Evolutionary conservation across 306 rosid genomes (phyloP), one percentile per base, ranked within the genome.

Genomic region (Rubus idaeus): DNA sequence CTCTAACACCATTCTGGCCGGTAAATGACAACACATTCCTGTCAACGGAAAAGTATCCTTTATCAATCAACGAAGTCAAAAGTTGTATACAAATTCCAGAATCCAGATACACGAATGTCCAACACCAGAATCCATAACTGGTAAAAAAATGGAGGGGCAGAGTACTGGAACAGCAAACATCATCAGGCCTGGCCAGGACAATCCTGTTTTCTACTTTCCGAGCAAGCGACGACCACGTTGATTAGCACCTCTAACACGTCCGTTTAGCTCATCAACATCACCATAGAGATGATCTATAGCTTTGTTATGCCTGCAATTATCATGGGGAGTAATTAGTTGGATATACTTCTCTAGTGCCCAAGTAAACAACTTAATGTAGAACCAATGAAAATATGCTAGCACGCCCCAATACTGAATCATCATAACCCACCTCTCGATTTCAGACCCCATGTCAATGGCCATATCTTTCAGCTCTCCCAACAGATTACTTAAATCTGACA

Each of bases 391-490:
- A 14, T 0, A 68, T 51, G 37, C 35, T 9, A 13, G 35, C 61
- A 71, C 10, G 7, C 10, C 9, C 4, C 2, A 17, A 16, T 52
- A 62, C 49, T 40, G 35, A 16, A n/a, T 20, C 35, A 67, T 45
- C 47, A 53, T 45, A 70, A 83, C 96, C 67, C 40, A 96, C 99
- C 90, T 86, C 55, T 86, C 99, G 37, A 93, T 91, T 89, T 93
- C 98, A 9, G 88, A 80, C 39, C 99, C 98, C 99, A 96, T 96
- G 86, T 93, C 98, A 51, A 96, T 12, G 67, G 99, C 99, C 97
- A 96, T 96, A 14, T 61, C 94, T 89, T 96, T 96, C 53, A 96
- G 89, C 85, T 96, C 97, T 75, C 88, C 99, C 87, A 96, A 68
- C 5, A 93, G 35, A 82, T 84, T 85, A 85, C 99, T 96, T 66